Percentiles rank a stretch among this genome's conserved stretches.
Conservation (phyloP, 1,284 basidiomycete species). For the Cutaneotrichosporon daszewskae region DNA sequence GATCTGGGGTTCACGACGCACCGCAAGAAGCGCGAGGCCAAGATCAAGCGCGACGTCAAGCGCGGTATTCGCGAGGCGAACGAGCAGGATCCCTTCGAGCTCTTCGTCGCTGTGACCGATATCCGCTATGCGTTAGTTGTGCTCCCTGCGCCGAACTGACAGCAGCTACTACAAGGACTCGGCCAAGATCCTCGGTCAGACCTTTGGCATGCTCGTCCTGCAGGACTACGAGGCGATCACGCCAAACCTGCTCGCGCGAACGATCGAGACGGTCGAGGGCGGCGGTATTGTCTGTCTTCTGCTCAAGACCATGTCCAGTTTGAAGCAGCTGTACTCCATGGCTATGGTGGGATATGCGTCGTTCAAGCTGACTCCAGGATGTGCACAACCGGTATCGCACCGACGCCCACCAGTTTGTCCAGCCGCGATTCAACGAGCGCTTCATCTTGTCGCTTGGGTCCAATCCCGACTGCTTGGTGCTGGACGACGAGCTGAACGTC, state of each 20-base stretch:
- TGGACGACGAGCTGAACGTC: constrained; percentile 98
- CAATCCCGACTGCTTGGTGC: constrained; percentile 81
- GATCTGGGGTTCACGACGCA: constrained; percentile 94
- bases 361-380: constrained; percentile 55
- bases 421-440: constrained; percentile 95
- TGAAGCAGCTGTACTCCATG: constrained; percentile 91
- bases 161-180: constrained; percentile 83
- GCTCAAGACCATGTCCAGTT: constrained; percentile 89
- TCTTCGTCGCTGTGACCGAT: constrained; percentile 97
- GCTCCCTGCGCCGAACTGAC: neutral
- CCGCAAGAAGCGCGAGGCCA: constrained; percentile 91
- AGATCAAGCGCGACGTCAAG: constrained; percentile 91
- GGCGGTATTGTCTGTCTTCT: constrained; percentile 89
- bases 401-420: constrained; percentile 79
- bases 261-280: constrained; percentile 97
- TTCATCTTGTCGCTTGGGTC: constrained; percentile 92
- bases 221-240: constrained; percentile 99
- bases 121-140: constrained; percentile 81
- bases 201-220: constrained; percentile 93
- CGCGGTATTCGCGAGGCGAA: constrained; percentile 88
- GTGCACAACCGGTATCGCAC: constrained; percentile 91
- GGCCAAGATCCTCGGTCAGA: constrained; percentile 92
- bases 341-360: constrained; percentile 67
- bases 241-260: constrained; percentile 91
- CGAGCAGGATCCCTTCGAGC: constrained; percentile 95